These are phyloP conservation scores for Sambucus nigra DNA, from an alignment of 129 eudicot species.

Conservation along the genomic window DNA sequence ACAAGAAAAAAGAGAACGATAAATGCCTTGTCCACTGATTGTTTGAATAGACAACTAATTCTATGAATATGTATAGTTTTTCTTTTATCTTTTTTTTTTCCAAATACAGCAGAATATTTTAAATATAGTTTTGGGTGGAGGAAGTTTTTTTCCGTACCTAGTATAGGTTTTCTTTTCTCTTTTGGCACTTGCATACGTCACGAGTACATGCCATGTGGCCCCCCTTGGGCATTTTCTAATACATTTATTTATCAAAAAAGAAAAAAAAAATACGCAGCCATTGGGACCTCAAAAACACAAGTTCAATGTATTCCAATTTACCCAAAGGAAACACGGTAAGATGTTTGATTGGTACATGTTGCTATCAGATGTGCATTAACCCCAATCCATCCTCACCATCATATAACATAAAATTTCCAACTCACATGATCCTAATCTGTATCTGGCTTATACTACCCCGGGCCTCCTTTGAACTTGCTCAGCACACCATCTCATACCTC, in stretches of 20 bases:
- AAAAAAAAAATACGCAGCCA: neutral
- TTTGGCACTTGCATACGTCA: no score
- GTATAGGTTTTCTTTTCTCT: no score
- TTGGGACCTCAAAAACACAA: neutral
- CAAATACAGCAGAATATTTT: no score
- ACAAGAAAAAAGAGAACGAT: constrained; percentile 10
- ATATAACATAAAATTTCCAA: neutral
- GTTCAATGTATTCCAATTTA: neutral
- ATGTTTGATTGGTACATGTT: neutral
- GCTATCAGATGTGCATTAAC: neutral
- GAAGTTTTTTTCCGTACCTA: no score
- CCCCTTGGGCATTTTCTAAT: neutral
- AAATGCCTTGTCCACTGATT: constrained; percentile 11
- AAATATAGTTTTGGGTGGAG: no score
- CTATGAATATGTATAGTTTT: no score
- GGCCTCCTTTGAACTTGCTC: no score
- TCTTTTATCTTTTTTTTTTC: no score
- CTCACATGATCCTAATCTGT: no score
- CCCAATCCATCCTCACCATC: neutral
- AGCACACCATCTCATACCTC: no score
- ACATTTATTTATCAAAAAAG: neutral
- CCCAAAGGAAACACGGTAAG: neutral
- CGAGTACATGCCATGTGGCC: neutral
- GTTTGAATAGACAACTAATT: neutral
- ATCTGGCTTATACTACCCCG: no score